Conservation (phyloP, 495 filamentous ascomycete species). For the Tuber melanosporum region DNA sequence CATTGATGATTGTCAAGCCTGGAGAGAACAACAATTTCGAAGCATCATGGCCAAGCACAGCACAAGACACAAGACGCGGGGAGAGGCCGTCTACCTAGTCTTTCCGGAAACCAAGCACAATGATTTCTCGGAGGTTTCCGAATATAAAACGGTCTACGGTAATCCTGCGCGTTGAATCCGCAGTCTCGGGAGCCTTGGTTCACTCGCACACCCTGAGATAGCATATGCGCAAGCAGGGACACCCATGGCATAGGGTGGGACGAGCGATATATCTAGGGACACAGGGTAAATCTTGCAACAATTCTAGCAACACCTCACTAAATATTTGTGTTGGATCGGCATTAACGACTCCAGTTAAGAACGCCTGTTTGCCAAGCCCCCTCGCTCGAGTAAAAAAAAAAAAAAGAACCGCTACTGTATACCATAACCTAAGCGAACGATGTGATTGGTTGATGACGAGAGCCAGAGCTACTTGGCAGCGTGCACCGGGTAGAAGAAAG, state of each 20-base stretch:
- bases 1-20: not conserved
- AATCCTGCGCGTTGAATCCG: not conserved
- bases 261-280: not conserved
- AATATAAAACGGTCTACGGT: not conserved
- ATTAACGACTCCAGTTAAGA: not conserved
- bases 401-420: not conserved
- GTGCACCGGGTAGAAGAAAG: not conserved
- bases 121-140: not conserved
- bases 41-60: not conserved
- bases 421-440: not conserved
- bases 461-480: not conserved
- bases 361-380: not conserved
- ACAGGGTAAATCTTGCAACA: slow-evolving; percentile 1
- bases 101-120: not conserved
- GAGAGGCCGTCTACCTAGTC: not conserved
- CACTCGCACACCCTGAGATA: not conserved
- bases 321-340: not conserved
- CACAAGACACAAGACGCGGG: not conserved
- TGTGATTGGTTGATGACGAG: not conserved
- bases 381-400: not conserved
- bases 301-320: not conserved
- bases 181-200: not conserved
- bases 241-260: not conserved
- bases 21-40: not conserved
- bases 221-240: not conserved